Base-by-base conservation (phyloP, 2,329 filamentous ascomycete species). In the Aspergillus versicolor region DNA sequence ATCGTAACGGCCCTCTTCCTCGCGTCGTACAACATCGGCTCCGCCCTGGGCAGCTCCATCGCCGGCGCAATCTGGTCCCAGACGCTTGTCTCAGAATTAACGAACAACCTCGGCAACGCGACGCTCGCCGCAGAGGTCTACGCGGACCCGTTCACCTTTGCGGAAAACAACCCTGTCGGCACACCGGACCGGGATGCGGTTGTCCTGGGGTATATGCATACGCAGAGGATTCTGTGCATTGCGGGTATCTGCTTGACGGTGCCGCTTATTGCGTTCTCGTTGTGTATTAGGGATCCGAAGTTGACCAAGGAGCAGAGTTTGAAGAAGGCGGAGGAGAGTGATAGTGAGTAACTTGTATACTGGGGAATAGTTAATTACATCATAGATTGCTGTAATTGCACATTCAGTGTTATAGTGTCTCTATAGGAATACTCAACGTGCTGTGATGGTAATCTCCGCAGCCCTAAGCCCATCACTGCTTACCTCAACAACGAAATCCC, bases 11-110 rank as follows among this genome's bases (percentile, higher is more conserved):
- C 82, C 41, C 70, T 88, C 17, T 88, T 82, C 67, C 79, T 88
- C 3, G 82, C 85, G 15, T 80, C 75, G n/a, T 88, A 87, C 73
- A 84, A 84, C 67, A 78, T 88, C 40, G 85, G 85, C 30, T 84
- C 79, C 5, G 84, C 84, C 1, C 69, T 87, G 1, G 85, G 85
- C 21, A 82, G 82, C 66, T 78, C 82, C 15, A 79, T 88, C 24
- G 84, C 84, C 0, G 85, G 84, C 13, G 82, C 83, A 19, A 80
- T 88, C 59, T 88, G 84, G 84, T 82, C 81, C 0, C 83, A 88
- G 65, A 72, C 81, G 2, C 74, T 87, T 44, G 83, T 82, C 2
- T 56, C 58, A 0, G 67, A 77, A 41, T 78, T 88, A 3, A 63
- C 64, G 5, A 53, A 64, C 3, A 67, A 70, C 5, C 67, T 77